These are phyloP conservation scores for Russula sp. DNA, from an alignment of 768 basidiomycete genomes.

Conservation along the genomic window DNA sequence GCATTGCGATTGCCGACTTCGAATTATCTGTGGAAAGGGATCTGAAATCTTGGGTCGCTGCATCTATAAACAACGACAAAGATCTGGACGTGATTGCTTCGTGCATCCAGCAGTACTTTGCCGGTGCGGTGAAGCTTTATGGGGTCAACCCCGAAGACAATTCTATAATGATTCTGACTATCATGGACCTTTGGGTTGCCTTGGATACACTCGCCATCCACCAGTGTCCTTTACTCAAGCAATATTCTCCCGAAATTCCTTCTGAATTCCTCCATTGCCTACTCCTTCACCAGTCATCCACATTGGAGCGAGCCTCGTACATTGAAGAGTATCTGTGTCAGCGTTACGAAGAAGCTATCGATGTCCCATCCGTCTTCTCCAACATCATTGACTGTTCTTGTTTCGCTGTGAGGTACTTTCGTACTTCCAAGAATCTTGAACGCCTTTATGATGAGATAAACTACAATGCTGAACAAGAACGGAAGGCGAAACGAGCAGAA, in stretches of 20 bases:
- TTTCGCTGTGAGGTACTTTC: slow-evolving; percentile 10
- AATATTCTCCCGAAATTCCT: slow-evolving; percentile 43
- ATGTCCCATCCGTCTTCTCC: slow-evolving; percentile 2
- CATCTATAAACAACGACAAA: background rate
- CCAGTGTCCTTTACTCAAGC: slow-evolving; percentile 32
- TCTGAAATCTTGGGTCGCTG: slow-evolving; percentile 1
- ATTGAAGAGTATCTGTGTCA: slow-evolving; percentile 12
- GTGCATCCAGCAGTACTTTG: slow-evolving; percentile 9
- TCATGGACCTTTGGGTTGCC: slow-evolving; percentile 43
- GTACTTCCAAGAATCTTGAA: background rate
- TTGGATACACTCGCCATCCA: slow-evolving; percentile 34
- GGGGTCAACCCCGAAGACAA: slow-evolving; percentile 18
- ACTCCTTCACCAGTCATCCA: slow-evolving; percentile 30
- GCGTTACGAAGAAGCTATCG: background rate
- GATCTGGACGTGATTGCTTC: slow-evolving; percentile 2
- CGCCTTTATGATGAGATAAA: background rate
- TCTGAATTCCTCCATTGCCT: slow-evolving; percentile 33
- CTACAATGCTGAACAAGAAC: background rate
- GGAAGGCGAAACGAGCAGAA: background rate
- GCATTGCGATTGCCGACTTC: slow-evolving; percentile 7
- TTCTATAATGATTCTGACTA: slow-evolving; percentile 38
- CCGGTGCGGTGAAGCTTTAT: background rate
- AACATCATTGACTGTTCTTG: background rate
- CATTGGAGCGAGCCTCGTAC: background rate
- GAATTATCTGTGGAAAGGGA: slow-evolving; percentile 1